A percentile compares a stretch with the other conserved stretches of the same genome.
phyloP scores from a whole-genome alignment of 2,329 filamentous ascomycete species.

The Penicillium occitanis region DNA sequence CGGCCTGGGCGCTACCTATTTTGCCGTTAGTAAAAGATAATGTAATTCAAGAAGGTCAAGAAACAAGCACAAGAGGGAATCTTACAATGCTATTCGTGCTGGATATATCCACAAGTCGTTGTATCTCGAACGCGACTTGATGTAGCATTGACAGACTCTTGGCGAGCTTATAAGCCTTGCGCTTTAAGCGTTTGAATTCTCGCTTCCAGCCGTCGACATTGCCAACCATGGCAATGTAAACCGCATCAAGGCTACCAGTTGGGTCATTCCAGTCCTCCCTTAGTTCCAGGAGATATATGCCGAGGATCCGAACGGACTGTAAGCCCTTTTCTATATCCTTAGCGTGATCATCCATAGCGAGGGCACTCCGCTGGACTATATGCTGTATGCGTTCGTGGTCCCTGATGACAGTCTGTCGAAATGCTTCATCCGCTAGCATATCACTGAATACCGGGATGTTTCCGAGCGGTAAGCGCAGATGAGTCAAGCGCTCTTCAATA shows the following conservation, averaged over 20 bases:
- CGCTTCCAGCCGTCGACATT: slow-evolving; percentile 89
- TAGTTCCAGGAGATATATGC: slow-evolving; percentile 69
- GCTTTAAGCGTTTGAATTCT: slow-evolving; percentile 73
- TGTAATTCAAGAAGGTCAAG: background rate
- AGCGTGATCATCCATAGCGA: slow-evolving; percentile 72
- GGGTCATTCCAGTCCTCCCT: slow-evolving; percentile 60
- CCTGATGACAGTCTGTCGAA: slow-evolving; percentile 76
- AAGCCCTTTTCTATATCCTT: slow-evolving; percentile 78
- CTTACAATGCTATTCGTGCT: slow-evolving; percentile 66
- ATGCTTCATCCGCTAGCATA: slow-evolving; percentile 81
- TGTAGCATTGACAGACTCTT: slow-evolving; percentile 69
- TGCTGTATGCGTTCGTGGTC: slow-evolving; percentile 91
- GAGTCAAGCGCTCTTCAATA: slow-evolving; percentile 74
- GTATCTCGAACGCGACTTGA: slow-evolving; percentile 79
- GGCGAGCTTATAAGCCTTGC: slow-evolving; percentile 69
- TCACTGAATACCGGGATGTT: slow-evolving; percentile 80
- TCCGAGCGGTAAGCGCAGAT: slow-evolving; percentile 77
- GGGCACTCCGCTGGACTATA: slow-evolving; percentile 76
- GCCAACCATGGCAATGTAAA: slow-evolving; percentile 86
- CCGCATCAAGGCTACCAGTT: slow-evolving; percentile 63
- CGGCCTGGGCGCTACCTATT: background rate
- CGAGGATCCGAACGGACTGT: slow-evolving; percentile 72
- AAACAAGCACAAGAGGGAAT: background rate
- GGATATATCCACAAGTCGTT: slow-evolving; percentile 77
- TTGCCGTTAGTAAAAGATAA: slow-evolving; percentile 53